Evolutionary conservation across 805 yeast genomes (phyloP), one percentile per base, ranked within the genome.

Genomic region (Limtongia smithiae): DNA sequence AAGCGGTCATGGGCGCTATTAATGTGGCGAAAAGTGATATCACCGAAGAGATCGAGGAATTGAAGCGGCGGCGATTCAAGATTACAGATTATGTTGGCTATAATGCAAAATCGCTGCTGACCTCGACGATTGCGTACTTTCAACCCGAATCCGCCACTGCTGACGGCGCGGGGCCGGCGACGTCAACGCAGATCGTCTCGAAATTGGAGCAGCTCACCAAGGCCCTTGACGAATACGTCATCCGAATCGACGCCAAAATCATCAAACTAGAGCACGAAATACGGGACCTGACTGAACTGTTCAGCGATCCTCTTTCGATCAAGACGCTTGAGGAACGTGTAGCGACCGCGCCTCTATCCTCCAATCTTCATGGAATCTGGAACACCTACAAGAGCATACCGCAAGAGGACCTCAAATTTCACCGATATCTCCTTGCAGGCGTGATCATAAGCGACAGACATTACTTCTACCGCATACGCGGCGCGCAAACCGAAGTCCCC

Each of bases 371-470:
- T 17, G 50, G 27, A 8, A 25, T 25, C 6, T 25, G 28, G 28
- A 25, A 25, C 9, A 25, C 28, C 9, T 25, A 36, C 27, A 12
- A 5, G 9, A n/a, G 11, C n/a, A n/a, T 12, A 12, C 9, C 5
- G n/a, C 4, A 9, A 7, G 24, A 40, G 21, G 30, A 32, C 3
- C 50, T 57, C 5, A 17, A 24, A 35, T 57, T 50, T 31, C 60
- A 57, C 18, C 37, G 48, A 35, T 57, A 57, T 27, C 32, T 40
- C 3, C 54, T 57, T 9, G 43, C 55, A 5, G 60, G 60, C 4
- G 56, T 52, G 4, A 38, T 54, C 15, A 40, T 57, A 14, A 38
- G 40, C 34, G 37, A 46, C 11, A 17, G 24, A 14, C 32, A 27
- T 15, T 50, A 40, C 20, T 56, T 34, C 35, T 31, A 41, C 35